These are phyloP conservation scores for Flaveria ramosissima DNA, from an alignment of 129 eudicot genomes.

Conservation along the genomic window DNA sequence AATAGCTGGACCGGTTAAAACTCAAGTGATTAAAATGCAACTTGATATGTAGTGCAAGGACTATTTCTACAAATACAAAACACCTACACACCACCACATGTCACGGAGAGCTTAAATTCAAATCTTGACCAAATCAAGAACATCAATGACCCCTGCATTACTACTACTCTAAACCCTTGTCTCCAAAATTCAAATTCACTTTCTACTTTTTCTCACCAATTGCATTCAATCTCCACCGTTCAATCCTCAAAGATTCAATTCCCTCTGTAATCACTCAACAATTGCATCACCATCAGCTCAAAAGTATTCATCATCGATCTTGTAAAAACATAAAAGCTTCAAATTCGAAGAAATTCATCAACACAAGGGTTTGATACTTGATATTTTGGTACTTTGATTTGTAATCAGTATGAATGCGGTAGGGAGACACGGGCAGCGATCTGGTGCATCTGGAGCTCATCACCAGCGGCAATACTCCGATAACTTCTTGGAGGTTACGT, in stretches of 20 bases:
- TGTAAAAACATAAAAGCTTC: background rate
- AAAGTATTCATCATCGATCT: background rate
- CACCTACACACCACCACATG: constrained; percentile 34
- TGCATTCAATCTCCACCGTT: constrained; percentile 10
- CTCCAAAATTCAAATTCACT: constrained; percentile 31
- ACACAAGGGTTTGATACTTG: constrained; percentile 3
- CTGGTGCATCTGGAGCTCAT: constrained; percentile 73
- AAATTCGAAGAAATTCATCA: constrained; percentile 7
- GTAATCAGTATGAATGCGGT: constrained; percentile 60
- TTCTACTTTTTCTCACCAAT: constrained; percentile 3
- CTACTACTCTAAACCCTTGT: constrained; percentile 23
- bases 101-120: constrained; percentile 38
- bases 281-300: constrained; percentile 19
- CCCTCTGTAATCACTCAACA: constrained; percentile 1
- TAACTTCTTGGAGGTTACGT: constrained; percentile 55
- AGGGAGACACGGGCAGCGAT: constrained; percentile 72
- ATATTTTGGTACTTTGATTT: background rate
- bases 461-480: constrained; percentile 94
- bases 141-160: constrained; percentile 21
- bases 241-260: constrained; percentile 23
- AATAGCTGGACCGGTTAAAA: too few relatives aligned
- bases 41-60: background rate
- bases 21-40: background rate
- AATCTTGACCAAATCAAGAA: constrained; percentile 39
- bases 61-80: background rate